Evolutionary conservation across 495 filamentous ascomycete species (phyloP), one percentile per base, ranked within the genome.

Genomic region (Daldinia caldariorum): DNA sequence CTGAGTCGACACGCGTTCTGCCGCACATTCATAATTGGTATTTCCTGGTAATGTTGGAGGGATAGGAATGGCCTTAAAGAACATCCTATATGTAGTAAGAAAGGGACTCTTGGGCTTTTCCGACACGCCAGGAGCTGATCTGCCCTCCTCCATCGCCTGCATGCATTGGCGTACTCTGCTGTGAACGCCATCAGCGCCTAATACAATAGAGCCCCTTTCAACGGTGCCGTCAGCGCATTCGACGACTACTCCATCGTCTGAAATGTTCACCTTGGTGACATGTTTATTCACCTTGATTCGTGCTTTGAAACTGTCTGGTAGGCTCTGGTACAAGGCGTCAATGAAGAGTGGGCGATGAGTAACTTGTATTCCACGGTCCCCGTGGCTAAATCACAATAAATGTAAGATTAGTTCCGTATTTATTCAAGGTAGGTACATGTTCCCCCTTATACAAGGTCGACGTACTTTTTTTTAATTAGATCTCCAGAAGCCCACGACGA

Each of bases 121-220:
- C 7, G 63, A 53, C 13, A 76, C 62, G 5, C 66, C 69, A 31
- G 69, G 60, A 35, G 69, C 60, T 58, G 75, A 35, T 41, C 43
- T n/a, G 32, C 73, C 70, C 31, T 76, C 49, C 5, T 74, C 78
- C 51, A 79, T 65, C 6, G 73, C 63, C 73, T 80, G 79, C 66
- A 87, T 79, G 53, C 77, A 77, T 16, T 79, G 67, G 4, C 84
- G 79, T 10, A 82, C 77, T 7, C 78, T 76, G 53, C 80, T 83
- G 69, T 84, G 80, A 34, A 84, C 80, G 18, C 86, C 86, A 68
- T 88, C 86, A 12, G 80, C 82, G 4, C 85, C 86, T 20, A 88
- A 73, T 31, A 89, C 80, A 35, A 88, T 75, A 59, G 79, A 78
- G 3, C 86, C 86, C 8, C 66, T 50, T 58, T 78, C 77, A 2